Percentiles rank a stretch among this genome's conserved stretches.
These are phyloP conservation scores for Harringtonia aguacate DNA, from an alignment of 2,329 filamentous ascomycete genomes.

Conservation along the genomic window DNA sequence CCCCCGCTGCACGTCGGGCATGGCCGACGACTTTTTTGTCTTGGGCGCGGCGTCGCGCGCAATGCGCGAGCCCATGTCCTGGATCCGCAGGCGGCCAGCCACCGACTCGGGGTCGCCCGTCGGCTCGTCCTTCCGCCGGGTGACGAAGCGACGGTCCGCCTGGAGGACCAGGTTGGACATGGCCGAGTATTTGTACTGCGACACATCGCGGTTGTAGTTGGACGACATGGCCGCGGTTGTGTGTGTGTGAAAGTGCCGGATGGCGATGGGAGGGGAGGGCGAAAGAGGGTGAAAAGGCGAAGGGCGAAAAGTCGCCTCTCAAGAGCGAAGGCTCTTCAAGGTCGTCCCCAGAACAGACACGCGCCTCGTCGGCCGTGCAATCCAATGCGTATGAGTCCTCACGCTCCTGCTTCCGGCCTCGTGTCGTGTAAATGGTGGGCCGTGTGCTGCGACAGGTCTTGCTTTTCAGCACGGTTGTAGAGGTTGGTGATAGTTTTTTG, in stretches of 20 bases:
- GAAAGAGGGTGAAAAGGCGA: not conserved
- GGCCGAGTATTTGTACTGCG: conserved; percentile 97
- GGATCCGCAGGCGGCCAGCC: conserved; percentile 84
- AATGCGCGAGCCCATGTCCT: conserved; percentile 85
- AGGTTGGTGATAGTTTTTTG: conserved; percentile 1
- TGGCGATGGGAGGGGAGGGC: not conserved
- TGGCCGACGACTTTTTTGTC: conserved; percentile 61
- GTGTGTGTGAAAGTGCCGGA: not conserved
- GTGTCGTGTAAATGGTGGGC: not conserved
- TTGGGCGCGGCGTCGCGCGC: conserved; percentile 71
- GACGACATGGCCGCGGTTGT: conserved; percentile 48
- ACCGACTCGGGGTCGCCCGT: conserved; percentile 97
- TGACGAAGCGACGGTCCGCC: conserved; percentile 93
- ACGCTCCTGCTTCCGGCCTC: not conserved
- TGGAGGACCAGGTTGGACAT: conserved; percentile 99
- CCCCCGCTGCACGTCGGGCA: conserved; percentile 64
- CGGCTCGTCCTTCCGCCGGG: conserved; percentile 83
- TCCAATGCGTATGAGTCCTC: not conserved
- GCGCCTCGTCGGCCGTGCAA: not conserved
- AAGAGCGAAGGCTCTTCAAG: too few species aligned
- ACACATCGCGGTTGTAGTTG: conserved; percentile 69
- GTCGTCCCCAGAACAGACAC: not conserved
- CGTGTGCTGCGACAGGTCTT: not conserved
- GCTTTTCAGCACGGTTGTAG: not conserved
- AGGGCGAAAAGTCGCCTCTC: not conserved